Evolutionary conservation across 306 rosid genomes (phyloP), one percentile per base, ranked within the genome.

Genomic region (Corylus americana): DNA sequence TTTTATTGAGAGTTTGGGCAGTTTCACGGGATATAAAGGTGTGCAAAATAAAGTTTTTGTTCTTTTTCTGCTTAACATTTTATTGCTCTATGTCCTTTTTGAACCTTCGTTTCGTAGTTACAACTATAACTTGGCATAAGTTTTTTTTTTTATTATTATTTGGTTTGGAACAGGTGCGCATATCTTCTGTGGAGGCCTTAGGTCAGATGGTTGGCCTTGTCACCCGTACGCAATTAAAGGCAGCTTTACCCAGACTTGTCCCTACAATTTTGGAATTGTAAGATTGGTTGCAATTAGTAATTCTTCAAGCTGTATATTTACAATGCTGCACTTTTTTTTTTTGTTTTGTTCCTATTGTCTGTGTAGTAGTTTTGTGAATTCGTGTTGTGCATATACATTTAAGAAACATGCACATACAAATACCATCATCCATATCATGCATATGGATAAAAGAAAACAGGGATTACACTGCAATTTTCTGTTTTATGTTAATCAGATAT

Each of bases 141-240:
- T 39, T 39, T 18, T 31, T 37, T 47, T 47, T 48, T 5, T 42
- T 42, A 5, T 42, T 42, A 5, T 42, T 49, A 74, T 49, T 47
- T 39, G 67, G 48, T 77, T 72, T 85, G 86, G 74, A 63, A 58
- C 74, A 94, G 97, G 93, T 92, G 81, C 93, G 93, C 55, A 80
- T 82, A 69, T 90, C 97, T 64, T 89, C 97, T 71, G 92, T 94
- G 75, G 98, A 94, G 73, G 98, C 98, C 74, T 78, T 94, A 73
- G 97, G 98, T 51, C 97, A 94, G 85, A 92, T 94, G 94, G 97
- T 94, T 75, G 93, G 94, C 75, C 94, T 94, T 74, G 87, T 94
- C 77, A 87, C 94, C 64, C 86, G 98, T 73, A 79, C 89, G 79
- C 98, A 91, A 77, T 79, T 94, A 74, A 94, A 94, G 85, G 89